phyloP scores from a whole-genome alignment of 2,329 filamentous ascomycete species.

The Fusarium sp. region DNA sequence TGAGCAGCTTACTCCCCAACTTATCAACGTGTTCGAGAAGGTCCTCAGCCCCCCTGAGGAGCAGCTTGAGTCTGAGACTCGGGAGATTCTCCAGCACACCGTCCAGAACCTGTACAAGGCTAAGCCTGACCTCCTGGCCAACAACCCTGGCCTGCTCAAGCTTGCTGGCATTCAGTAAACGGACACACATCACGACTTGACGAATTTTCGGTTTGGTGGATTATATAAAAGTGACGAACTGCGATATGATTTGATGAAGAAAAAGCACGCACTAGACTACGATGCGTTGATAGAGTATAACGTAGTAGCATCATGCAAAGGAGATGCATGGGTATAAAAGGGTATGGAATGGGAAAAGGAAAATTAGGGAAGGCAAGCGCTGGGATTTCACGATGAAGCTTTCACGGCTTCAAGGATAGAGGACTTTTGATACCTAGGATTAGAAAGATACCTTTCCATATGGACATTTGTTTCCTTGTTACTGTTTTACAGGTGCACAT shows the following conservation, averaged over 20 bases:
- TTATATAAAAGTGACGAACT: constrained; percentile 32
- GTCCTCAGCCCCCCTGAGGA: constrained; percentile 78
- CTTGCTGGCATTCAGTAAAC: constrained; percentile 45
- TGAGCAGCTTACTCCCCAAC: constrained; percentile 73
- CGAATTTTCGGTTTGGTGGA: constrained; percentile 23
- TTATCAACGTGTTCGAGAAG: constrained; percentile 77
- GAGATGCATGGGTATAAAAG: constrained; percentile 19
- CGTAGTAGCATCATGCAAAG: constrained; percentile 18
- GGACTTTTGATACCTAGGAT: constrained; percentile 37
- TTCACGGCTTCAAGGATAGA: constrained; percentile 20
- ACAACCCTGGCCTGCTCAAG: constrained; percentile 47
- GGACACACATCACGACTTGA: constrained; percentile 29
- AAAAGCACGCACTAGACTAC: constrained; percentile 26
- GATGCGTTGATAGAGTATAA: constrained; percentile 40
- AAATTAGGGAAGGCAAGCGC: constrained; percentile 24
- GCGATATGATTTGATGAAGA: constrained; percentile 44
- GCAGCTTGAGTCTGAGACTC: constrained; percentile 78
- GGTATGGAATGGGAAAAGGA: constrained; percentile 10
- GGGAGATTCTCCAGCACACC: constrained; percentile 72
- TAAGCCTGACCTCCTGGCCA: constrained; percentile 48
- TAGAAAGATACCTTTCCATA: constrained; percentile 39
- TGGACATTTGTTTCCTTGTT: neutral
- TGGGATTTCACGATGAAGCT: constrained; percentile 23
- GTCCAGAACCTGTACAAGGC: constrained; percentile 61
- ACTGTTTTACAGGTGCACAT: neutral